These are phyloP conservation scores for Fomitopsis pinicola DNA, from an alignment of 1,284 basidiomycete species.

Conservation along the genomic window DNA sequence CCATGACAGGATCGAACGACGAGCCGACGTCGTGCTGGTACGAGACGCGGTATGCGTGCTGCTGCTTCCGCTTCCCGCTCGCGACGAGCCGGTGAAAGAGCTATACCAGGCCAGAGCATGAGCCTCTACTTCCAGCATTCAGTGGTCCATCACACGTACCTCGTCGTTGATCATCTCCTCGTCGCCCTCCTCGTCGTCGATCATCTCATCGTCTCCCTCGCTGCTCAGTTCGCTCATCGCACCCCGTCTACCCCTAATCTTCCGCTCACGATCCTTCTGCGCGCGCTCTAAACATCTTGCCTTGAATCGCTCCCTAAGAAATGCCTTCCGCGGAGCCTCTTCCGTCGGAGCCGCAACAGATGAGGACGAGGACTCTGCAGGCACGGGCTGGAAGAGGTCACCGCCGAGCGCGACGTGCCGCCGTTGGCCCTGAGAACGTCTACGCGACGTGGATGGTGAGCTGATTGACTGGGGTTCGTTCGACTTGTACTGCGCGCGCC, in stretches of 20 bases:
- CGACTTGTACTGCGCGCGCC: slow-evolving; percentile 23
- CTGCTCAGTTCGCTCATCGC: slow-evolving; percentile 35
- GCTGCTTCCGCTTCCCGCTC: slow-evolving; percentile 42
- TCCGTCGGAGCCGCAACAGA: slow-evolving; percentile 11
- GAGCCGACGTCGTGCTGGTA: slow-evolving; percentile 68
- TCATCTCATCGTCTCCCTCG: slow-evolving; percentile 49
- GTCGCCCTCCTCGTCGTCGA: slow-evolving; percentile 44
- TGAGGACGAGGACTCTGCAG: not conserved
- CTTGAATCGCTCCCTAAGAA: slow-evolving; percentile 59
- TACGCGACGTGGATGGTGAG: slow-evolving; percentile 15
- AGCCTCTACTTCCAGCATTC: too few species aligned
- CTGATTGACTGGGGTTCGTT: slow-evolving; percentile 18
- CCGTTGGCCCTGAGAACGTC: slow-evolving; percentile 5
- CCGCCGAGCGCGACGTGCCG: slow-evolving; percentile 5
- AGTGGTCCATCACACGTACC: slow-evolving; percentile 31
- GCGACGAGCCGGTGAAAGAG: slow-evolving; percentile 62
- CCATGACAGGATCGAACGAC: slow-evolving; percentile 66
- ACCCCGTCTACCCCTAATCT: slow-evolving; percentile 36
- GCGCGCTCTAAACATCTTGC: slow-evolving; percentile 58
- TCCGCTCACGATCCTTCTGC: slow-evolving; percentile 45
- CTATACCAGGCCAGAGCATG: slow-evolving; percentile 28
- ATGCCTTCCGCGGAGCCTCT: slow-evolving; percentile 38
- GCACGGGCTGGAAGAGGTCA: not conserved
- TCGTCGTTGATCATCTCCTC: slow-evolving; percentile 59
- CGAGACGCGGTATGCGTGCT: slow-evolving; percentile 52